Evolutionary conservation across 1,139 yeast genomes (phyloP), one percentile per base, ranked within the genome.

Genomic region (Scheffersomyces titani): DNA sequence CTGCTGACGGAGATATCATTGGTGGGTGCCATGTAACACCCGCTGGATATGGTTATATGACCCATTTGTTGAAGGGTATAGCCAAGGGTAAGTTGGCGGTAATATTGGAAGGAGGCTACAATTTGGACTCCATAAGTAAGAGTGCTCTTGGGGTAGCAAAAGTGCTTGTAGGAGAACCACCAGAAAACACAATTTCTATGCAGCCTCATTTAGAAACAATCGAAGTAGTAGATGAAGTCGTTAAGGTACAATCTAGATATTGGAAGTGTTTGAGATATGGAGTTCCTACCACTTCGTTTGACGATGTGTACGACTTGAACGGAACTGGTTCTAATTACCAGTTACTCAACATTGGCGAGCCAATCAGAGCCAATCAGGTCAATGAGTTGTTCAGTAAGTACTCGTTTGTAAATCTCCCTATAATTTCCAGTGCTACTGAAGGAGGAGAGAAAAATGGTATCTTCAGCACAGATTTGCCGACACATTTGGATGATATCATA

Each of bases 21-120:
- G 99, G 99, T n/a, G 97, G 96, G 48, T 94, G 98, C 71, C 96
- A 91, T 70, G 97, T 96, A 3, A 84, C 97, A 0, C 99, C 99
- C 1, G 89, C 92, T 50, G 97, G 98, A 19, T 96, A 94, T 70
- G 98, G 97, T 6, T 93, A 92, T 62, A 92, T 96, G 97, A 91
- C 98, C 2, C 97, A 92, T 67, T 82, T 88, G 88, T 78, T 96
- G 63, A 93, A 92, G 72, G 86, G 91, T 47, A 77, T 96, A 52
- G 97, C 98, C 2, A 85, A 84, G 64, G 99, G 99, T 1, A 90
- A 90, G 64, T 68, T 94, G 52, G 92, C 96, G 49, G 98, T 92
- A 4, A 89, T 92, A 7, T 78, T 96, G 52, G 99, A 96, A 78
- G 99, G 99, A 61, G 99, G 99, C 1, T 96, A 96, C 70, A 94